These are phyloP conservation scores for Globisporangium mamillatum DNA, from an alignment of 352 stramenopile genomes.

Conservation along the genomic window DNA sequence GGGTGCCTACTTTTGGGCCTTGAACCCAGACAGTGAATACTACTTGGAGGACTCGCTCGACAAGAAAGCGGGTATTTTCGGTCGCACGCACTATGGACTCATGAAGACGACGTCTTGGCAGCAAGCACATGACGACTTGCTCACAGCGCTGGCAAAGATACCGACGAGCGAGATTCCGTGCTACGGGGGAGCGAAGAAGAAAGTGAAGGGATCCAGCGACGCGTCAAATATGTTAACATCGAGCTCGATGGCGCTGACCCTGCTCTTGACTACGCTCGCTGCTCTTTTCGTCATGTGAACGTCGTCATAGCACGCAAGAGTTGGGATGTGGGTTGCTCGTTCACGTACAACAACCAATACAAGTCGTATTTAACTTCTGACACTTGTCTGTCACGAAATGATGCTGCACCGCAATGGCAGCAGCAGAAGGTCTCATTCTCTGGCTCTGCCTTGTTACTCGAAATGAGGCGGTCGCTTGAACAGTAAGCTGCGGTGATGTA, in stretches of 20 bases:
- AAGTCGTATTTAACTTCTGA: conserved; percentile 4
- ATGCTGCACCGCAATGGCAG: no score
- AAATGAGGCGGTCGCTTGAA: no score
- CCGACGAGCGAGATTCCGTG: conserved; percentile 49
- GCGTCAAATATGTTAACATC: background rate
- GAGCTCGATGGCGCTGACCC: background rate
- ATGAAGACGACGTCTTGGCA: conserved; percentile 59
- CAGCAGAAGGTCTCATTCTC: no score
- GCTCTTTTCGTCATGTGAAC: background rate
- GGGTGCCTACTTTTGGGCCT: conserved; percentile 61
- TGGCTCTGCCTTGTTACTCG: no score
- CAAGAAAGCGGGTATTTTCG: conserved; percentile 41
- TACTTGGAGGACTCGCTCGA: conserved; percentile 54
- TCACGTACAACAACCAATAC: conserved; percentile 1
- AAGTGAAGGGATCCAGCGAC: background rate
- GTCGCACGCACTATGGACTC: conserved; percentile 52
- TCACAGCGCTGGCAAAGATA: conserved; percentile 42
- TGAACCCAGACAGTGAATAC: conserved; percentile 62
- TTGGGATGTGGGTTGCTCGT: background rate
- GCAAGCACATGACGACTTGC: conserved; percentile 43
- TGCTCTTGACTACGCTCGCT: background rate
- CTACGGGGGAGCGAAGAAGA: conserved; percentile 36
- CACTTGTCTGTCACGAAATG: background rate
- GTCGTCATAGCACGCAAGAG: background rate
- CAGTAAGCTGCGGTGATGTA: no score